A percentile compares a stretch with the other conserved stretches of the same genome.
Conservation (phyloP, 164 flowering plant species). For the Sedum album region DNA sequence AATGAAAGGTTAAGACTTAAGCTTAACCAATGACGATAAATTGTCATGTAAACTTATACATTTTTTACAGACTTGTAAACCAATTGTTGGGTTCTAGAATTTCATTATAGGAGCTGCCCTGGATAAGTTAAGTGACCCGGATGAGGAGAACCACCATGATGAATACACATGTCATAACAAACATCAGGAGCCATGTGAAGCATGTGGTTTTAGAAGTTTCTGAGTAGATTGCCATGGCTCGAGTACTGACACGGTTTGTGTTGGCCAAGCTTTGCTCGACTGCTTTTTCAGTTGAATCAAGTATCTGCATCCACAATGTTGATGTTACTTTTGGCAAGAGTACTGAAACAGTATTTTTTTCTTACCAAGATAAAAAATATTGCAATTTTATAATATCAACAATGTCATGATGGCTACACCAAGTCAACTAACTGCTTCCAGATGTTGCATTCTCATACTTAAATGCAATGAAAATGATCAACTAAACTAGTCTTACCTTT, state of each 20-base stretch:
- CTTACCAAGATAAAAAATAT: not conserved
- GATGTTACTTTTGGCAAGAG: not conserved
- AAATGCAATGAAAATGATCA: not conserved
- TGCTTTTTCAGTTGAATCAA: slow-evolving; percentile 91
- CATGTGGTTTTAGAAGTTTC: slow-evolving; percentile 68
- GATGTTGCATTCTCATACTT: not conserved
- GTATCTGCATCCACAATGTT: slow-evolving; percentile 38
- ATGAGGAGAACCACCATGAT: slow-evolving; percentile 88
- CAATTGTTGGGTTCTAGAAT: too few relatives aligned
- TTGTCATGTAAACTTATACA: too few relatives aligned
- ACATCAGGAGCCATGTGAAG: slow-evolving; percentile 73
- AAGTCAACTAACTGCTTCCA: too few relatives aligned
- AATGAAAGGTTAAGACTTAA: too few relatives aligned
- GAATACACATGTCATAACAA: slow-evolving; percentile 65
- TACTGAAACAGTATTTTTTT: not conserved
- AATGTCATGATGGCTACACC: not conserved
- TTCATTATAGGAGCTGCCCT: too few relatives aligned
- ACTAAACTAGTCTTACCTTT: slow-evolving; percentile 34
- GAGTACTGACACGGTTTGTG: slow-evolving; percentile 61
- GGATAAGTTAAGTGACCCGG: slow-evolving; percentile 75
- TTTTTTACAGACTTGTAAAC: too few relatives aligned
- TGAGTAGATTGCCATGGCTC: slow-evolving; percentile 58
- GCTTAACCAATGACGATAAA: too few relatives aligned
- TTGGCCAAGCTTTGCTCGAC: slow-evolving; percentile 91
- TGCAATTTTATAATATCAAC: not conserved